Evolutionary conservation across 2,329 filamentous ascomycete species (phyloP), one percentile per base, ranked within the genome.

Genomic region (Parasarocladium wereldwijsianum): DNA sequence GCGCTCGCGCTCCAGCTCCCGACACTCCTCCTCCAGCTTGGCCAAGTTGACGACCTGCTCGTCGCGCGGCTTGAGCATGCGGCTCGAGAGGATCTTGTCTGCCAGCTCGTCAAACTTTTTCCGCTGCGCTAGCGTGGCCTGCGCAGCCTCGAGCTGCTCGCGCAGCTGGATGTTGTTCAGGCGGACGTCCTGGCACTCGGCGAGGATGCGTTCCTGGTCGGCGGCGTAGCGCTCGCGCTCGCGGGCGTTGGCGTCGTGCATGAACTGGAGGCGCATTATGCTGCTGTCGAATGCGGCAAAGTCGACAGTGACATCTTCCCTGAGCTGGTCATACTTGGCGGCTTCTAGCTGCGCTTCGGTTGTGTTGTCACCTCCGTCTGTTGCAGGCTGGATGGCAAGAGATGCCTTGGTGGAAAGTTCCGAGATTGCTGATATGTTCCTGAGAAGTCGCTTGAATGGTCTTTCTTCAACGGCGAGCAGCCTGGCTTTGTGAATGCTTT

Each of bases 381-480:
- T 17, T 12, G 36, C 25, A 32, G 44, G 35, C 5, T 21, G 8
- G 19, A 21, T 14, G 10, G 19, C 28, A n/a, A 23, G 20, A 44
- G 26, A 43, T 21, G 37, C 41, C 21, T 39, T 36, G 10, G 43
- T 39, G 12, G 79, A 62, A 17, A 83, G 64, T 13, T 76, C 71
- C 32, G 73, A 70, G 11, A 79, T 69, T 14, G 70, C 66, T 5
- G 82, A 64, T 7, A 96, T 70, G 18, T 81, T 77, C 55, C 85
- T 85, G 14, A 81, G 82, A 35, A 94, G 74, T 36, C 86, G 78
- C 51, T 83, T 83, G 60, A 93, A 94, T 1, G 85, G 84, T 34
- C 85, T 85, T 48, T 93, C 83, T 60, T 96, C 87, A 36, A 94
- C 78, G 38, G 82, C 81, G 21, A 94, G 69, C 4, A 94, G 77